These are phyloP conservation scores for Brassica carinata DNA, from an alignment of 345 rosid species.

Conservation along the genomic window DNA sequence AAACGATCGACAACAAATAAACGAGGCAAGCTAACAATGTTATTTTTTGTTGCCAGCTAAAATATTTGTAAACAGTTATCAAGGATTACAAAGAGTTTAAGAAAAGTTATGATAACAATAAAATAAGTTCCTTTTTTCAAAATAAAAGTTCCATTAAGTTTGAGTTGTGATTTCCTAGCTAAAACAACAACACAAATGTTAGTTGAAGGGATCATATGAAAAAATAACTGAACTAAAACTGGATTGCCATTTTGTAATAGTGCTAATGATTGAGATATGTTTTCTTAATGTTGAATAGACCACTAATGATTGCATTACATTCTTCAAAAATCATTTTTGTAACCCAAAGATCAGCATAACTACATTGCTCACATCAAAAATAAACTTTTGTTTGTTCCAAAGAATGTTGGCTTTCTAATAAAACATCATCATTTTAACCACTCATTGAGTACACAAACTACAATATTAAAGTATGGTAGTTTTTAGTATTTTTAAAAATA, in stretches of 20 bases:
- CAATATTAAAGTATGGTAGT: neutral
- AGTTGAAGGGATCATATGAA: neutral
- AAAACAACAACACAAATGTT: neutral
- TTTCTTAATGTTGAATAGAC: neutral
- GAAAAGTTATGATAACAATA: neutral
- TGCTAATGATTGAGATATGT: neutral
- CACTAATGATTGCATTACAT: neutral
- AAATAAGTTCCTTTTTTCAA: neutral
- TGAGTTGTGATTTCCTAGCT: neutral
- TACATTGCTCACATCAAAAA: neutral
- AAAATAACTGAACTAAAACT: neutral
- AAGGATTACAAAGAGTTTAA: neutral
- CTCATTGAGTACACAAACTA: neutral
- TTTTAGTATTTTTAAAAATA: neutral
- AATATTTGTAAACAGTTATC: neutral
- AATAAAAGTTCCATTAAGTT: neutral
- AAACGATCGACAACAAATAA: neutral
- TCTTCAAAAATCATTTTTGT: neutral
- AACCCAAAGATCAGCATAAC: neutral
- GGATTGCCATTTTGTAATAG: neutral
- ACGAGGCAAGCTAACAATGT: neutral
- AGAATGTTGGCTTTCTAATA: neutral
- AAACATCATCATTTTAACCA: neutral
- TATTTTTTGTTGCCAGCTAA: neutral
- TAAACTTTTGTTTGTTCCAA: neutral